phyloP scores from a whole-genome alignment of 805 yeast genomes.

The Metschnikowia corniflorae region DNA sequence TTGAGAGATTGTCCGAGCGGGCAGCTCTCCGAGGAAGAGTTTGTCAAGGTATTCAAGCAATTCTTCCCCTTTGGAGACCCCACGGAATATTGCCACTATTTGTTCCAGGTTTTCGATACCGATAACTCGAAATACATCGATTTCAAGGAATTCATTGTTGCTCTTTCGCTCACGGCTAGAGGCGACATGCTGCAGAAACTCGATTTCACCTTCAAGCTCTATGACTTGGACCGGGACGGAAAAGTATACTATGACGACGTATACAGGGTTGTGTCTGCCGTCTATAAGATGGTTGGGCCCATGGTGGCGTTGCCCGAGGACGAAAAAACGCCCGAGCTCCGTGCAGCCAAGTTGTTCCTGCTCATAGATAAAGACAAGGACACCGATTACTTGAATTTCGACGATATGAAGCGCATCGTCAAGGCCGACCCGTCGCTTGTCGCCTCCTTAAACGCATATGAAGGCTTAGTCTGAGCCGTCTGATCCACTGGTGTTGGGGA shows the following conservation, averaged over 20 bases:
- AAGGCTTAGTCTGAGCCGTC: conserved; percentile 61
- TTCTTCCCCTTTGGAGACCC: conserved; percentile 99
- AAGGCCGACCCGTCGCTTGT: conserved; percentile 75
- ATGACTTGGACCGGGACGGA: conserved; percentile 81
- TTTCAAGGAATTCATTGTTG: conserved; percentile 88
- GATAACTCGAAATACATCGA: conserved; percentile 79
- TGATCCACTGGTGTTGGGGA: conserved; percentile 35
- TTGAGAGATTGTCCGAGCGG: conserved; percentile 92
- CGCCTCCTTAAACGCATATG: conserved; percentile 73
- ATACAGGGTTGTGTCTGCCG: conserved; percentile 72
- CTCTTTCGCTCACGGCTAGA: conserved; percentile 80
- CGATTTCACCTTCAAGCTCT: conserved; percentile 84
- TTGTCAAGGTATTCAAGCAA: conserved; percentile 88
- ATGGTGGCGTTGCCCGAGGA: conserved; percentile 88
- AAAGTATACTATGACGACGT: conserved; percentile 72
- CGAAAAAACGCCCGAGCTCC: conserved; percentile 85
- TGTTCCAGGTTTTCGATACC: conserved; percentile 84
- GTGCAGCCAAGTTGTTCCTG: conserved; percentile 78
- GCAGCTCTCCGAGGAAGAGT: conserved; percentile 79
- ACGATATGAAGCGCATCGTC: conserved; percentile 80
- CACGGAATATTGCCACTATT: conserved; percentile 79
- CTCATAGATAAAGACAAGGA: conserved; percentile 68
- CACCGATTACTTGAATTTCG: conserved; percentile 61
- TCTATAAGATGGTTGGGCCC: conserved; percentile 92
- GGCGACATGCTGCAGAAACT: conserved; percentile 83